phyloP scores from a whole-genome alignment of 1,284 basidiomycete genomes.

The Mrakiaceae sp. region DNA sequence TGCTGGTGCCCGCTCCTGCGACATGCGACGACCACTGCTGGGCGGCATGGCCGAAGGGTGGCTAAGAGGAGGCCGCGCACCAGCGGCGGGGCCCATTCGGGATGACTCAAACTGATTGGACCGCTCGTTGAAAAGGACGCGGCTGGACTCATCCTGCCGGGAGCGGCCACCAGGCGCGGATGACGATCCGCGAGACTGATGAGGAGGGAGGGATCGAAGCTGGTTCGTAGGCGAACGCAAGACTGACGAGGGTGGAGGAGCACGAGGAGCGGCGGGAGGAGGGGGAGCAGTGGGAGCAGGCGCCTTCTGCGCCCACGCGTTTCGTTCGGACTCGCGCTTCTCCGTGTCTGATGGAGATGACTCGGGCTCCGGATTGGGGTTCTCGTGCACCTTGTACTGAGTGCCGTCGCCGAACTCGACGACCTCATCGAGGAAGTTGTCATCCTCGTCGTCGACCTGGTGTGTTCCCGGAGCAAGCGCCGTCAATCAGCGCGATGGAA shows the following conservation, averaged over 20 bases:
- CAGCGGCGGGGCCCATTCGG: slow-evolving; percentile 25
- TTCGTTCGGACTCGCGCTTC: too few relatives aligned
- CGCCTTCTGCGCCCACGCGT: slow-evolving; percentile 49
- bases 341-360: too few relatives aligned
- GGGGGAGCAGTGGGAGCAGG: background rate
- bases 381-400: slow-evolving; percentile 50
- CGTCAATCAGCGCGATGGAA: slow-evolving; percentile 2
- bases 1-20: too few relatives aligned
- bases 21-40: background rate
- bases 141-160: slow-evolving; percentile 15
- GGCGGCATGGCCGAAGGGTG: background rate
- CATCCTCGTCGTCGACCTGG: slow-evolving; percentile 79
- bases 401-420: slow-evolving; percentile 88
- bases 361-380: slow-evolving; percentile 19
- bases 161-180: too few relatives aligned
- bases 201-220: slow-evolving; percentile 24
- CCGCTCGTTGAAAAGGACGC: slow-evolving; percentile 79
- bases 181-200: slow-evolving; percentile 10
- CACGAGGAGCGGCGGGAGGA: slow-evolving; percentile 38
- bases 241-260: slow-evolving; percentile 24
- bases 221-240: background rate
- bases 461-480: slow-evolving; percentile 15
- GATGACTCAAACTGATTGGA: slow-evolving; percentile 64
- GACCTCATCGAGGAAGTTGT: slow-evolving; percentile 74
- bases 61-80: background rate